Base-by-base conservation (phyloP, 768 basidiomycete species). In the Pisolithus marmoratus region DNA sequence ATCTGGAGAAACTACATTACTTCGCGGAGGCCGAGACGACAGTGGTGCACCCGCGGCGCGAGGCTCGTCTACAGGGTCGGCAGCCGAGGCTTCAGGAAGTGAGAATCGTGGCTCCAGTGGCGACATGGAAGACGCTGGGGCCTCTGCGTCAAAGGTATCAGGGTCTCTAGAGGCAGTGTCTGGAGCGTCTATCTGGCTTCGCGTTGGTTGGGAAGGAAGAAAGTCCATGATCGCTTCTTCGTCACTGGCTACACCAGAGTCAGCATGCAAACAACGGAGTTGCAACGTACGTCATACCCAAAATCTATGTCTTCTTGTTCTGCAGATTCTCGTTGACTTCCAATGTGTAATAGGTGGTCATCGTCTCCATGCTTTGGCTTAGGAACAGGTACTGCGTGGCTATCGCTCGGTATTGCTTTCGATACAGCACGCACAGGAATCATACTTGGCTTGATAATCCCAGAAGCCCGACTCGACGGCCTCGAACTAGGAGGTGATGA, bases 391-490 rank as follows among this genome's bases (percentile, higher is more conserved):
- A 26, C 29, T 29, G 41, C 50, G 38, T 49, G n/a, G 43, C 54
- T 51, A 44, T 54, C 38, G 41, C 44, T 53, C n/a, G 54, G 60
- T 44, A 54, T 60, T 5, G 50, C 55, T 58, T 74, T 75, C 47
- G 64, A 58, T 19, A 72, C 68, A 17, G 77, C 69, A 22, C 69
- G 69, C 5, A 77, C 68, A 14, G 79, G 78, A 49, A 81, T 78
- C 27, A 72, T 68, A 49, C 77, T 79, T 8, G 65, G 54, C 17
- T 52, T 49, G 42, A 52, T 49, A 15, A 55, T 48, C 19, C 61
- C 62, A 5, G 70, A 62, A 24, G 53, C 43, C 23, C 62, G 59
- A 51, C 62, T 65, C 1, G 62, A 54, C 48, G 70, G 56, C 11
- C 59, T 58, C 43, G 64, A 51, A 54, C 54, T 54, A 31, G 60